A percentile compares a stretch with the other conserved stretches of the same genome.
phyloP scores from a whole-genome alignment of 306 rosid species.

The Carpinus fangiana region DNA sequence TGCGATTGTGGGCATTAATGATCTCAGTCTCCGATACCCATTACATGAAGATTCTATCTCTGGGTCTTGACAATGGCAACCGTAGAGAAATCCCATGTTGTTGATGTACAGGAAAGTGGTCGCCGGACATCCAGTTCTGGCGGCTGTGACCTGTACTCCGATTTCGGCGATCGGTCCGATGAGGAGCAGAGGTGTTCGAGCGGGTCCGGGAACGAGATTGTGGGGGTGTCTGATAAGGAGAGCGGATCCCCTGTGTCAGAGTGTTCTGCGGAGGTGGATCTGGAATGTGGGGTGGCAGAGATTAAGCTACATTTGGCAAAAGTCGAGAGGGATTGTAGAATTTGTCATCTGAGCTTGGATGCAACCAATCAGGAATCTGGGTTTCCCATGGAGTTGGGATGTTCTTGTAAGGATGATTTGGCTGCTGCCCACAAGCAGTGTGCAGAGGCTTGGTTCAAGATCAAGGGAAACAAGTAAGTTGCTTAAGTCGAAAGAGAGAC shows the following conservation, averaged over 20 bases:
- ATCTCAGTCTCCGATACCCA: constrained; percentile 37
- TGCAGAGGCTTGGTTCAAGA: constrained; percentile 97
- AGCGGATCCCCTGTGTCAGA: constrained; percentile 55
- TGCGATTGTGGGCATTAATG: constrained; percentile 38
- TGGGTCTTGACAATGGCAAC: constrained; percentile 51
- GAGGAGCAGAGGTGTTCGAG: constrained; percentile 40
- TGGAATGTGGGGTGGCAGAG: constrained; percentile 51
- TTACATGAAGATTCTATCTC: constrained; percentile 73
- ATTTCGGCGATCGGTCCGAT: constrained; percentile 19
- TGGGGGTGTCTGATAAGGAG: constrained; percentile 37
- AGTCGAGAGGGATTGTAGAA: constrained; percentile 85
- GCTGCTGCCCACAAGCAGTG: constrained; percentile 95
- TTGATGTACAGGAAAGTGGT: constrained; percentile 37
- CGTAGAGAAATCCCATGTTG: constrained; percentile 45
- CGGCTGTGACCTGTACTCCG: constrained; percentile 9
- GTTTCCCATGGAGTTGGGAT: constrained; percentile 77
- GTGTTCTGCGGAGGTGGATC: constrained; percentile 70
- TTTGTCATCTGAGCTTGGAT: constrained; percentile 75
- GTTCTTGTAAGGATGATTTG: constrained; percentile 90
- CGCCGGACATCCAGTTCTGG: constrained; percentile 38
- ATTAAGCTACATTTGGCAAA: constrained; percentile 55
- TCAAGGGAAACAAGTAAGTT: constrained; percentile 91
- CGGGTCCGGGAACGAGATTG: constrained; percentile 53
- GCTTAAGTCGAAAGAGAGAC: not conserved
- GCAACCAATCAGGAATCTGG: constrained; percentile 79